Base-by-base conservation (phyloP, 1,139 yeast genomes). In the Nakaseomyces sp. region DNA sequence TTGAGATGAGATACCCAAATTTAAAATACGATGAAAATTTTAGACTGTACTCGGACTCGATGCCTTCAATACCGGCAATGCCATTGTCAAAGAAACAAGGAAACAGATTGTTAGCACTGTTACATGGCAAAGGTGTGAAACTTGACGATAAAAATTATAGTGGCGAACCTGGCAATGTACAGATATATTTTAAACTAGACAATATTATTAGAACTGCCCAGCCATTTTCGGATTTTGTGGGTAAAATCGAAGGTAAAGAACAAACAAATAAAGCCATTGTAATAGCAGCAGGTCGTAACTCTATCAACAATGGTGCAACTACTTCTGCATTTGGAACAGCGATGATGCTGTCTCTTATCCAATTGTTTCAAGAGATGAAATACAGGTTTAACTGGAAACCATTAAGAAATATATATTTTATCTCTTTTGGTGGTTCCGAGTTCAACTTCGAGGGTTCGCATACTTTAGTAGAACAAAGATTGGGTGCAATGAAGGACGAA, bases 381-480 rank as follows among this genome's bases (percentile, higher is more conserved):
- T 69, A 77, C 44, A 71, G 77, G 43, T 76, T 73, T 51, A 76
- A 80, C 47, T 91, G 97, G 97, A 69, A 72, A 38, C 97, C 98
- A 0, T 63, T 89, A 22, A 73, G 98, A 56, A 72, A 91, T 1
- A 78, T 91, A 7, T 81, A 81, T 55, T 88, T 91, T 64, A 78
- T 80, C 0, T 86, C 96, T 2, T 88, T 87, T 71, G 96, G 89
- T 55, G 96, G 86, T 0, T 71, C 84, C 0, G 80, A 82, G 49
- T 88, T 83, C 57, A 89, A 88, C 56, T 67, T 75, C 54, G 95
- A 93, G 0, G 98, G 98, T 0, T 73, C 88, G 33, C 73, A 93
- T 0, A 93, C 84, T 56, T 80, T 91, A 77, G 73, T 82, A 5
- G 87, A 84, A 54, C 68, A 71, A 33, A 74, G 76, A 48, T 64